These are phyloP conservation scores for Colletotrichum simmondsii DNA, from an alignment of 2,329 filamentous ascomycete genomes.

Conservation along the genomic window DNA sequence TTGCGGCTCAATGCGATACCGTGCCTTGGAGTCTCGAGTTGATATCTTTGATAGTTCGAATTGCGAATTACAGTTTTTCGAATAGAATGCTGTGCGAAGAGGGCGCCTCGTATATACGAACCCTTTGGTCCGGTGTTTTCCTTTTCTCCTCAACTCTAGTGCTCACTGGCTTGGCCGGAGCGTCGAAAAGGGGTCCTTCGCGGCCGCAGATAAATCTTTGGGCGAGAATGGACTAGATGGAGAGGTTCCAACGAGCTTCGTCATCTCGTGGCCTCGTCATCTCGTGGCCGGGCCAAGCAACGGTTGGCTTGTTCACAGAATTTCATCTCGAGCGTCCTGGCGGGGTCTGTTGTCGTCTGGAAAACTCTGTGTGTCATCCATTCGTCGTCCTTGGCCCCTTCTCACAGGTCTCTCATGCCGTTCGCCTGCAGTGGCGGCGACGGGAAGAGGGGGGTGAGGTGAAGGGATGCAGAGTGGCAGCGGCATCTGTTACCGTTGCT, in stretches of 20 bases:
- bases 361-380: slow-evolving; percentile 7
- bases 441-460: background rate
- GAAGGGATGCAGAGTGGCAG: background rate
- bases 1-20: slow-evolving; percentile 15
- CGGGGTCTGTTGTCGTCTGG: slow-evolving; percentile 18
- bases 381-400: background rate
- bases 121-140: background rate
- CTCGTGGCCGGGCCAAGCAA: slow-evolving; percentile 15
- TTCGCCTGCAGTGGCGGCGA: background rate
- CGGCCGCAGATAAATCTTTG: background rate
- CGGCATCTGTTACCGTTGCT: background rate
- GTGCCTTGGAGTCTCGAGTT: slow-evolving; percentile 2
- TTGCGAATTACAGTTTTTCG: background rate
- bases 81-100: background rate
- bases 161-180: slow-evolving; percentile 3
- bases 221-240: background rate
- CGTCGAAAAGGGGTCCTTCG: background rate
- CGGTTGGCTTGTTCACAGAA: slow-evolving; percentile 10
- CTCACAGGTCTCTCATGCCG: background rate
- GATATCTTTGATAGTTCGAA: background rate
- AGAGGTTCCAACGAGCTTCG: background rate
- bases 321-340: background rate
- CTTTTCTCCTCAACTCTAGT: background rate
- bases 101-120: background rate
- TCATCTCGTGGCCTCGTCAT: slow-evolving; percentile 5